Conservation (phyloP, 805 yeast species). For the Lachancea dasiensis region DNA sequence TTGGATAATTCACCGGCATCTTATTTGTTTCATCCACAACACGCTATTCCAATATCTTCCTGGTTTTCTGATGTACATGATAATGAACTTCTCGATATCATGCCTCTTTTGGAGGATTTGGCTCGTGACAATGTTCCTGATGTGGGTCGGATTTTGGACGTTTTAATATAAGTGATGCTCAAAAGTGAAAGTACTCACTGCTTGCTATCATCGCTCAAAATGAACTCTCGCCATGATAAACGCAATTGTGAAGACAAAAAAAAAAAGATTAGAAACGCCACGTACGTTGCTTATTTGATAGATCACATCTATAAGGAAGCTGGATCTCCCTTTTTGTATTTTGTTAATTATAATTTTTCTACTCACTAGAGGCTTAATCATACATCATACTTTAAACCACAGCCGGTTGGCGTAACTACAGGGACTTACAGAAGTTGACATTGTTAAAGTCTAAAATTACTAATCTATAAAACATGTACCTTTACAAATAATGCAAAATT, state of each 20-base stretch:
- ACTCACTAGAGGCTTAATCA: not conserved
- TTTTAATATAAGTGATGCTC: slow-evolving; percentile 38
- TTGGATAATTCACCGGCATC: slow-evolving; percentile 98
- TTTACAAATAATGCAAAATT: no score
- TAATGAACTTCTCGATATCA: slow-evolving; percentile 84
- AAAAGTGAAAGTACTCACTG: no score
- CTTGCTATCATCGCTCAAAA: no score
- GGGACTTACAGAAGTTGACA: no score
- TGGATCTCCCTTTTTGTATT: slow-evolving; percentile 19
- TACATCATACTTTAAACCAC: no score
- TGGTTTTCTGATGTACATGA: slow-evolving; percentile 99
- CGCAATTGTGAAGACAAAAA: not conserved
- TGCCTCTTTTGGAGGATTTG: slow-evolving; percentile 85
- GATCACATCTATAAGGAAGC: slow-evolving; percentile 18
- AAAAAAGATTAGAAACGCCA: slow-evolving; percentile 3
- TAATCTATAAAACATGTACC: no score
- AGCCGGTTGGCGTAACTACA: no score
- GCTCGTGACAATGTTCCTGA: slow-evolving; percentile 70
- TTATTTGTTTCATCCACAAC: slow-evolving; percentile 96
- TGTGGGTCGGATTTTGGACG: slow-evolving; percentile 80
- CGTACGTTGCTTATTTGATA: slow-evolving; percentile 8
- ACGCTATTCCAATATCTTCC: slow-evolving; percentile 92
- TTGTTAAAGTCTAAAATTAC: no score
- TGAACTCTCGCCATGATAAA: no score
- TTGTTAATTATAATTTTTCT: not conserved